Base-by-base conservation (phyloP, 495 filamentous ascomycete species). In the Penicillium cosmopolitanum region DNA sequence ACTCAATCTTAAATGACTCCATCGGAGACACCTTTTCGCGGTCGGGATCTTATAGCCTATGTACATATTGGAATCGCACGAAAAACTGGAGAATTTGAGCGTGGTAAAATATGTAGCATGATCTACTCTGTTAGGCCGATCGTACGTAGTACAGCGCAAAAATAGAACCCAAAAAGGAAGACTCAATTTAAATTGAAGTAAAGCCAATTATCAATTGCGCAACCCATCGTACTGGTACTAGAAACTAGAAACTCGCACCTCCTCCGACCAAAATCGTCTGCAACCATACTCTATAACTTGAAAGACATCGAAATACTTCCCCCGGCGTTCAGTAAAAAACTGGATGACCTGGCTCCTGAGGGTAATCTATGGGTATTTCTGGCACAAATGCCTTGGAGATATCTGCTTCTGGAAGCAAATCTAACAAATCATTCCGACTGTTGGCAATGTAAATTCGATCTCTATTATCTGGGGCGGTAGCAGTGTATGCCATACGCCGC, bases 401-500 rank as follows among this genome's bases (percentile, higher is more conserved):
- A 51, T 51, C 31, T 11, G 50, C 9, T 5, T 33, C 50, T 12
- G 50, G 50, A 2, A 51, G 8, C 50, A n/a, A 16, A 5, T 18
- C n/a, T 7, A 51, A n/a, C 28, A 51, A n/a, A 5, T 35, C 50
- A 1, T 51, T 5, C 31, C 50, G 12, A 36, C 35, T 12, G 19
- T 51, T 28, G 19, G 19, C 8, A 9, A 51, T 12, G 5, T 19
- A 19, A 9, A 51, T 4, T 16, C n/a, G 10, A 11, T 21, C n/a
- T 15, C 16, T 34, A 18, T 51, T 33, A 35, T 51, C 50, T 6
- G 50, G 50, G 13, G 50, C 50, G 9, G 50, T 51, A 8, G 50
- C 50, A 51, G 50, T 51, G n/a, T n/a, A 51, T 35, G 23, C n/a
- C 31, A 51, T 35, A 36, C 12, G 10, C 5, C 33, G 33, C 50